Conservation (phyloP, 2,329 filamentous ascomycete genomes). For the Curvularia eragrostidis region DNA sequence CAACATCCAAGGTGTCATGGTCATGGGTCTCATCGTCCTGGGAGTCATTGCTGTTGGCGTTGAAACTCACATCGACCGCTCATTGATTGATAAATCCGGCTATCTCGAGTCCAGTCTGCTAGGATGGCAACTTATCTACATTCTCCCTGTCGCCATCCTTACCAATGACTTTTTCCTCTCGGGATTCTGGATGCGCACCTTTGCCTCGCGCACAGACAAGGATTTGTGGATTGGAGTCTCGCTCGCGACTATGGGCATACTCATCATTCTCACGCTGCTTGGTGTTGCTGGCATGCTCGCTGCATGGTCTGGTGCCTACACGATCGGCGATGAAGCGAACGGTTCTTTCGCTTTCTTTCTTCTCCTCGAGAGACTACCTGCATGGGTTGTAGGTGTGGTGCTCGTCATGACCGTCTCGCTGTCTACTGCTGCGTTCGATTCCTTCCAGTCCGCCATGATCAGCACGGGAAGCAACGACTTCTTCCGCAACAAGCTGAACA, state of each 20-base stretch:
- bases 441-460: conserved; percentile 81
- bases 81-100: conserved; percentile 71
- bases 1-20: conserved; percentile 80
- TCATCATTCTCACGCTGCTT: conserved; percentile 75
- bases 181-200: conserved; percentile 83
- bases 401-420: conserved; percentile 81
- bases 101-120: conserved; percentile 73
- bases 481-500: conserved; percentile 79
- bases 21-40: conserved; percentile 75
- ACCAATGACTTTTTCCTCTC: conserved; percentile 90
- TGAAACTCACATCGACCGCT: conserved; percentile 73
- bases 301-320: conserved; percentile 76
- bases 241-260: conserved; percentile 68
- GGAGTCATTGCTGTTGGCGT: conserved; percentile 79
- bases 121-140: conserved; percentile 87
- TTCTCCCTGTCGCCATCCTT: conserved; percentile 78
- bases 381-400: conserved; percentile 82
- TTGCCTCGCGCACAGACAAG: conserved; percentile 78
- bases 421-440: conserved; percentile 80
- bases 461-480: conserved; percentile 84
- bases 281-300: conserved; percentile 77
- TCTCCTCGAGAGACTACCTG: conserved; percentile 73
- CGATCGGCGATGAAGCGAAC: conserved; percentile 65
- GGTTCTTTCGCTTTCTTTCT: conserved; percentile 78
- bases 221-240: conserved; percentile 77